These are phyloP conservation scores for Aureobasidium leucospermi DNA, from an alignment of 2,329 filamentous ascomycete genomes.

Conservation along the genomic window DNA sequence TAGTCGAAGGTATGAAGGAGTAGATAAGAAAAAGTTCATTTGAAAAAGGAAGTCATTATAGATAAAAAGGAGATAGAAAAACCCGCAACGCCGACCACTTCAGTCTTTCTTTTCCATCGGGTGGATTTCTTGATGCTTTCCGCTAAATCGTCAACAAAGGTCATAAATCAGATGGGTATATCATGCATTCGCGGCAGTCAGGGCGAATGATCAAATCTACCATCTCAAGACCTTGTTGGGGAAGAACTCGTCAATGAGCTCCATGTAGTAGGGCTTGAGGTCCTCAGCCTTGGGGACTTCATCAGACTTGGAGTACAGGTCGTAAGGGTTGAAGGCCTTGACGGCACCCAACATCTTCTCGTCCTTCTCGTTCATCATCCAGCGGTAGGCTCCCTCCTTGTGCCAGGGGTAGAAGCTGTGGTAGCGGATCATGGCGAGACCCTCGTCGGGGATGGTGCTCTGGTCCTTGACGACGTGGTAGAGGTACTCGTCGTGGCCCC, in stretches of 20 bases:
- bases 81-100: background rate
- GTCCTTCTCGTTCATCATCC: conserved; percentile 80
- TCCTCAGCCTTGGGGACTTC: conserved; percentile 67
- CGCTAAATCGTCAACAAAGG: background rate
- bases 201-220: conserved; percentile 34
- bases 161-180: background rate
- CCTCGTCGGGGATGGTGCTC: conserved; percentile 69
- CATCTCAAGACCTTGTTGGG: conserved; percentile 61
- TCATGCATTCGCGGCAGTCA: background rate
- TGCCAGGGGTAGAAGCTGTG: conserved; percentile 95
- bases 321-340: conserved; percentile 82
- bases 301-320: conserved; percentile 87
- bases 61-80: background rate
- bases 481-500: conserved; percentile 84
- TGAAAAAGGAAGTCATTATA: background rate
- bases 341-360: conserved; percentile 73
- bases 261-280: conserved; percentile 70
- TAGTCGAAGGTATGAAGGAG: background rate
- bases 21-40: background rate
- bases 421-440: conserved; percentile 86
- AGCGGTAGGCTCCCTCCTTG: conserved; percentile 66
- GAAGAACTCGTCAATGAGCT: conserved; percentile 63
- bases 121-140: background rate
- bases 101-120: background rate
- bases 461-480: conserved; percentile 84